Evolutionary conservation across 305 asterid genomes (phyloP), one percentile per base, ranked within the genome.

Genomic region (Solanum aculeatissimum): DNA sequence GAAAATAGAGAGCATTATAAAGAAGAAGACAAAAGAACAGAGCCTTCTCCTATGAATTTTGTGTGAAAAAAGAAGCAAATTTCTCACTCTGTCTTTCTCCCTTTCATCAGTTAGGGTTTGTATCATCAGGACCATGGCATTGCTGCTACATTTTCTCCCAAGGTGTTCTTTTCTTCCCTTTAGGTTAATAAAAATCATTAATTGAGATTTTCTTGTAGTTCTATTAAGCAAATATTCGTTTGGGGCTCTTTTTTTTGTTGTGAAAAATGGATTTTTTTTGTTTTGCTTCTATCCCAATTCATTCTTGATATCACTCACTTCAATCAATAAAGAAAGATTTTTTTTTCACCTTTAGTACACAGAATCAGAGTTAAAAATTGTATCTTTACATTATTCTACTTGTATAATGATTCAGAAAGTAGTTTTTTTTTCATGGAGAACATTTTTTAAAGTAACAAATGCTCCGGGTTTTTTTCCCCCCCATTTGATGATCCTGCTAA

Each of bases 71-170:
- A 69, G 69, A 86, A 49, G 8, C 51, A 45, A 72, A 38, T 57
- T 55, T 68, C 25, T 53, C 23, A 45, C 54, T 35, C 40, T 35
- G 38, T 35, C 6, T 35, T 35, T 35, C 38, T 35, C 38, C 38
- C 38, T 35, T 35, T 35, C 19, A 25, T 32, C 27, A 7, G 3
- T 45, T 77, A 77, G 38, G 74, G 12, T 65, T 82, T 25, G 23
- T 43, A 53, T 72, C 32, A 80, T 45, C 53, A 51, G 13, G 87
- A 87, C 84, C 83, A 75, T 82, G 88, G 84, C 88, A 84, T 83
- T 83, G 55, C 87, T 49, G 13, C 80, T 84, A 58, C 88, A 86
- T 83, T 51, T 71, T 32, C 82, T 68, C 80, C 66, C 70, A 49
- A 86, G 84, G 78, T 83, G 86, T 70, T 53, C 57, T 63, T 83